A percentile compares a stretch with the other conserved stretches of the same genome.
These are phyloP conservation scores for Crucibulum laeve DNA, from an alignment of 768 basidiomycete species.

Conservation along the genomic window DNA sequence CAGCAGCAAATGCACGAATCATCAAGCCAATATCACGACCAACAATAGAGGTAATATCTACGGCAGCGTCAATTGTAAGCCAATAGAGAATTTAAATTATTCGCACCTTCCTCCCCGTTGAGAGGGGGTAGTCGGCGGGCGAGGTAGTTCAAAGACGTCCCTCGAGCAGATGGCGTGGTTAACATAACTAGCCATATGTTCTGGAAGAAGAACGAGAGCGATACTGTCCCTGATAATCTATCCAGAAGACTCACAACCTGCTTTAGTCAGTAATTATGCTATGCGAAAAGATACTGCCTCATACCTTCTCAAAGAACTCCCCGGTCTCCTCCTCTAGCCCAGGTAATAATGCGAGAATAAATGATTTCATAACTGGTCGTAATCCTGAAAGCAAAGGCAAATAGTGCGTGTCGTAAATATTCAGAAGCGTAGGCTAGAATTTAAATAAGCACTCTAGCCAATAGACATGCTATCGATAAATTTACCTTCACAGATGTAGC, in stretches of 20 bases:
- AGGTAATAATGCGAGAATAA: conserved; percentile 89
- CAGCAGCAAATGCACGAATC: conserved; percentile 88
- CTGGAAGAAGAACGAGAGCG: conserved; percentile 89
- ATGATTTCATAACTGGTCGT: conserved; percentile 89
- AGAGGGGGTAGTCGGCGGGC: conserved; percentile 72
- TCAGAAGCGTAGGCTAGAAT: conserved; percentile 74
- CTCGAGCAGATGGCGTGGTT: conserved; percentile 81
- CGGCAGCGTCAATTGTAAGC: background rate
- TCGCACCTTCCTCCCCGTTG: conserved; percentile 64
- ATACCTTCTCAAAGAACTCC: conserved; percentile 91
- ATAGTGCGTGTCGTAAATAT: conserved; percentile 91
- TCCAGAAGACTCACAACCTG: conserved; percentile 81
- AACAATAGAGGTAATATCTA: conserved; percentile 67
- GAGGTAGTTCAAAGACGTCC: conserved; percentile 85
- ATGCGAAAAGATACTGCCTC: conserved; percentile 8
- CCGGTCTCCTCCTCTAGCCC: conserved; percentile 97
- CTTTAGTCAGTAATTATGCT: conserved; percentile 2
- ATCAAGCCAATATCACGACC: conserved; percentile 90
- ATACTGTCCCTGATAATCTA: conserved; percentile 77
- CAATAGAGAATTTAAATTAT: background rate
- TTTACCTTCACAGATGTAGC: conserved; percentile 95
- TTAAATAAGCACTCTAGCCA: background rate
- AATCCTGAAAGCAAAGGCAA: conserved; percentile 77
- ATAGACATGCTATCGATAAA: background rate
- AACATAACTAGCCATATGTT: conserved; percentile 94